These are phyloP conservation scores for Xylariales sp. DNA, from an alignment of 2,329 filamentous ascomycete species.

Conservation along the genomic window DNA sequence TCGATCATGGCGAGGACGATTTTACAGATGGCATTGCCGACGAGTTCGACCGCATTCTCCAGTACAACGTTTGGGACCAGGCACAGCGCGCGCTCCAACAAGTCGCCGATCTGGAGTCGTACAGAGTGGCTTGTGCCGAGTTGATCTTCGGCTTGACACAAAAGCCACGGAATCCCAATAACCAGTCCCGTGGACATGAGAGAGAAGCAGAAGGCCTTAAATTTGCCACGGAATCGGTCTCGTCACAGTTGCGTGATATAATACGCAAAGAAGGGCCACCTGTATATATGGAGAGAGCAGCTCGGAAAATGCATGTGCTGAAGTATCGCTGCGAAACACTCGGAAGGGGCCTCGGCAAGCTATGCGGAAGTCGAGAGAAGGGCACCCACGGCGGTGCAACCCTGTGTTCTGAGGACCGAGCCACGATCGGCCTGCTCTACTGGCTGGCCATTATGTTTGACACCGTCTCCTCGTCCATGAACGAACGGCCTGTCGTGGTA, in stretches of 20 bases:
- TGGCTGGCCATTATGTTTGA: slow-evolving; percentile 59
- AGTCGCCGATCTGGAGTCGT: neutral
- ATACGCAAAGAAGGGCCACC: slow-evolving; percentile 26
- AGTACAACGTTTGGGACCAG: neutral
- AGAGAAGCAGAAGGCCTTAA: too few species aligned
- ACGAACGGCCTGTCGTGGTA: slow-evolving; percentile 30
- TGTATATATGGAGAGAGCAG: slow-evolving; percentile 31
- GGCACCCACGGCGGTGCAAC: neutral
- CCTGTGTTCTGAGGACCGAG: neutral
- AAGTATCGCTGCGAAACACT: too few species aligned
- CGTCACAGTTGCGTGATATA: slow-evolving; percentile 6
- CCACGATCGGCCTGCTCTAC: slow-evolving; percentile 31
- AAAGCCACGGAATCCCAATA: slow-evolving; percentile 6
- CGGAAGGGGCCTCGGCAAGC: too few species aligned
- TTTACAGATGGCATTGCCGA: neutral
- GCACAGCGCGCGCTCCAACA: neutral
- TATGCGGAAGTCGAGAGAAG: slow-evolving; percentile 21
- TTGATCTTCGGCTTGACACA: slow-evolving; percentile 10
- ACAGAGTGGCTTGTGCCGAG: slow-evolving; percentile 9
- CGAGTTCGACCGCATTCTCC: neutral
- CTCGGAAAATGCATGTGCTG: slow-evolving; percentile 33
- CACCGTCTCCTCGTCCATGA: slow-evolving; percentile 50
- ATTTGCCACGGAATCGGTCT: too few species aligned
- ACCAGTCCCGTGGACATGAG: too few species aligned
- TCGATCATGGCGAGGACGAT: slow-evolving; percentile 2